phyloP scores from a whole-genome alignment of 495 filamentous ascomycete genomes.

The Sphaerosporella brunnea region DNA sequence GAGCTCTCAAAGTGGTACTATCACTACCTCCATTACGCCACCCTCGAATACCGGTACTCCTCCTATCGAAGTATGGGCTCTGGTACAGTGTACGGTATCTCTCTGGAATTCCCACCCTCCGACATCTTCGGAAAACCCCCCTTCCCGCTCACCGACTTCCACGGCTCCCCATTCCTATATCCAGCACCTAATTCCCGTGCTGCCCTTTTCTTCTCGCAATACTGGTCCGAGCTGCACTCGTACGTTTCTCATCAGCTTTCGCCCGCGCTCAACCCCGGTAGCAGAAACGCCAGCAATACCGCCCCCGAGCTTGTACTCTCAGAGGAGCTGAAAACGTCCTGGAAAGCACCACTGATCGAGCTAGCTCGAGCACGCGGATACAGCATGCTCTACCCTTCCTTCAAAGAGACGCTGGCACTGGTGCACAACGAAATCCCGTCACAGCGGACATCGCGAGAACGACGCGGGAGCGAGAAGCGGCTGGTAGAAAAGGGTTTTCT shows the following conservation, averaged over 20 bases:
- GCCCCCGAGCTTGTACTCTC: neutral
- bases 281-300: neutral
- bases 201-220: constrained; percentile 49
- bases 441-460: constrained; percentile 3
- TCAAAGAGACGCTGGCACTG: constrained; percentile 34
- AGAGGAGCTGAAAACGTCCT: constrained; percentile 24
- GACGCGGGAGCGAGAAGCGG: constrained; percentile 6
- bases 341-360: constrained; percentile 43
- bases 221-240: constrained; percentile 49
- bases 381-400: constrained; percentile 42
- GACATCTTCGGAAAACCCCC: constrained; percentile 32
- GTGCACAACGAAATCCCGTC: constrained; percentile 38
- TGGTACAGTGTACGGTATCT: constrained; percentile 38
- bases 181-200: constrained; percentile 46
- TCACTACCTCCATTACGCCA: constrained; percentile 44
- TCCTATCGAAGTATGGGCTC: constrained; percentile 25
- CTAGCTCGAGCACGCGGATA: constrained; percentile 44
- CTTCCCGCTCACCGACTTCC: constrained; percentile 28
- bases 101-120: constrained; percentile 40
- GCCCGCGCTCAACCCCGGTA: constrained; percentile 3
- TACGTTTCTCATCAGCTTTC: constrained; percentile 31
- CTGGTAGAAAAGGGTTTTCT: constrained; percentile 19
- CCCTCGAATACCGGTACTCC: constrained; percentile 46
- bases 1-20: constrained; percentile 48
- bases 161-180: constrained; percentile 38